Evolutionary conservation across 805 yeast genomes (phyloP).

Genomic region (Myxozyma udenii): DNA sequence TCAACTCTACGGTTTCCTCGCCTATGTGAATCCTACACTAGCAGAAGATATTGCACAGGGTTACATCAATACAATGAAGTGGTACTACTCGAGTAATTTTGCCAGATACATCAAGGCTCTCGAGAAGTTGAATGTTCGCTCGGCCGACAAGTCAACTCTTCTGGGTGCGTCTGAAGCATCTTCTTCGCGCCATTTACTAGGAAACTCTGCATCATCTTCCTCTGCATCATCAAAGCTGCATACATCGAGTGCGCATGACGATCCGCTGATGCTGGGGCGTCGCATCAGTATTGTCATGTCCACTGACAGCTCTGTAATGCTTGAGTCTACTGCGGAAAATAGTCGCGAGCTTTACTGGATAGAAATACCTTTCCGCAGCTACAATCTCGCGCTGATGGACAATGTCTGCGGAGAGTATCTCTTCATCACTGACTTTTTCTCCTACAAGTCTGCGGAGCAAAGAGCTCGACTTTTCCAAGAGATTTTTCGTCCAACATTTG

Average conservation of each 20-base stretch:
- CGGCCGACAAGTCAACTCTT: slow-evolving; percentile 55
- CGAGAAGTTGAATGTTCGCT: slow-evolving; percentile 56
- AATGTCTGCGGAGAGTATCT: slow-evolving; percentile 74
- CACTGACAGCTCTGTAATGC: slow-evolving; percentile 62
- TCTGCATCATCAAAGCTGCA: slow-evolving; percentile 17
- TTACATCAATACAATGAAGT: slow-evolving; percentile 80
- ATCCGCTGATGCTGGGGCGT: slow-evolving; percentile 57
- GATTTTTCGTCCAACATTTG: slow-evolving; percentile 54
- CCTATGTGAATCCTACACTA: slow-evolving; percentile 53
- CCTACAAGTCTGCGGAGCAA: slow-evolving; percentile 26
- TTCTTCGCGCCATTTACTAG: neutral
- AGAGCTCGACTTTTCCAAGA: slow-evolving; percentile 40
- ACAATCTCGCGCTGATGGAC: slow-evolving; percentile 69
- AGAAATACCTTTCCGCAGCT: slow-evolving; percentile 70
- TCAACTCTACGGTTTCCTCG: slow-evolving; percentile 59
- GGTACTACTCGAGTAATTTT: slow-evolving; percentile 85
- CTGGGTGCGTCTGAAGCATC: slow-evolving; percentile 47
- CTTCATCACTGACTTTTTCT: slow-evolving; percentile 70
- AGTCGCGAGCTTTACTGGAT: slow-evolving; percentile 62
- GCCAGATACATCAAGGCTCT: slow-evolving; percentile 71
- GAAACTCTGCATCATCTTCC: neutral
- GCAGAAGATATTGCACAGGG: slow-evolving; percentile 76
- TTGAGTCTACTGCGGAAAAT: slow-evolving; percentile 81
- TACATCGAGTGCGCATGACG: slow-evolving; percentile 35
- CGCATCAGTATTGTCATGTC: slow-evolving; percentile 57